Conservation (phyloP, 116 monocot genomes). For the Dioscorea cayenensis region DNA sequence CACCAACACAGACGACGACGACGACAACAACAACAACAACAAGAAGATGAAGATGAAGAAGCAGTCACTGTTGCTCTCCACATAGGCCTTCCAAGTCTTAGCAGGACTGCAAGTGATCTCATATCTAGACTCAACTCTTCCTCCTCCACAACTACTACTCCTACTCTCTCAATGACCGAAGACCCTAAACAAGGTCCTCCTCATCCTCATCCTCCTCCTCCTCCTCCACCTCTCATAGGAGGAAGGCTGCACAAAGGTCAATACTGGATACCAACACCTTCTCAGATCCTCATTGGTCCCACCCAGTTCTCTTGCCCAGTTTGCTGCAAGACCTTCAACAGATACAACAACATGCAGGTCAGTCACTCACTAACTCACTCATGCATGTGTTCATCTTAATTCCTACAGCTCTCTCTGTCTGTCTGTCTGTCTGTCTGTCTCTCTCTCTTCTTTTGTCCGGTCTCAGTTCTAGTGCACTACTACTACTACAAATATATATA, state of each 20-base stretch:
- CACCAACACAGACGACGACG: too few species aligned
- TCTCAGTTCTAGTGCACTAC: too few species aligned
- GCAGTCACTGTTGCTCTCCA: conserved; percentile 17
- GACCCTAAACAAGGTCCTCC: not conserved
- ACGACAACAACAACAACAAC: not conserved
- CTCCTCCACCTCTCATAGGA: too few species aligned
- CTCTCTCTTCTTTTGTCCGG: too few species aligned
- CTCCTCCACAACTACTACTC: not conserved
- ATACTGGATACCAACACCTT: conserved; percentile 29
- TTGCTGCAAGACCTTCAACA: conserved; percentile 33
- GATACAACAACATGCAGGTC: conserved; percentile 31
- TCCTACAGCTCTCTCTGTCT: too few species aligned
- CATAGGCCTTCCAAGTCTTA: conserved; percentile 15
- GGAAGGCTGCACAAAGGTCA: conserved; percentile 21
- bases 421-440: too few species aligned
- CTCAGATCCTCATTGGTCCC: conserved; percentile 28
- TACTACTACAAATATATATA: too few species aligned
- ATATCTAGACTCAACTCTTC: conserved; percentile 10
- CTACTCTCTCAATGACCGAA: not conserved
- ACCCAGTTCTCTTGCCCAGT: conserved; percentile 34
- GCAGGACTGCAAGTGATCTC: conserved; percentile 6
- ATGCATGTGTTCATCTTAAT: too few species aligned
- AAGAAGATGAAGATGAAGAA: not conserved
- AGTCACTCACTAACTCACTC: too few species aligned
- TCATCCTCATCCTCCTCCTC: too few species aligned